Evolutionary conservation across 495 filamentous ascomycete species (phyloP), one percentile per base, ranked within the genome.

Genomic region (Cercophora samala): DNA sequence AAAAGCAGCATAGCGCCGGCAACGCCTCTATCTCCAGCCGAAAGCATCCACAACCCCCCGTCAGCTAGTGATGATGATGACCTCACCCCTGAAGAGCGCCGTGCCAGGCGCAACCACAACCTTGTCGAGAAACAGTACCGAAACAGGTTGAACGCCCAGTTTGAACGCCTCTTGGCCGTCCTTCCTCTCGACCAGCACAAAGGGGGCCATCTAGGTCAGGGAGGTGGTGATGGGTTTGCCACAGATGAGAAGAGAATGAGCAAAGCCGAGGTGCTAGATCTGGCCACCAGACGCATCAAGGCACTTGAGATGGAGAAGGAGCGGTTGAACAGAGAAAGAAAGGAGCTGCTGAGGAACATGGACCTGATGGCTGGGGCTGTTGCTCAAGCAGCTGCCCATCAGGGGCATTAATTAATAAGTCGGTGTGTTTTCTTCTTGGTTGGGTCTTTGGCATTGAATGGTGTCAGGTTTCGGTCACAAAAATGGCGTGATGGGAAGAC

Each of bases 101-200:
- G 71, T 17, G 69, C 72, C 46, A 63, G 73, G 18, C 66, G 67
- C 18, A 74, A 69, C 53, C 73, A 75, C 65, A 75, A 75, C 72
- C 37, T 70, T 4, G 73, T 75, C 25, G 73, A 75, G 56, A 74
- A 75, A 63, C 73, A 75, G 62, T 75, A 75, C 60, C 72, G 73
- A 17, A 74, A 72, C 54, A 66, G 73, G 5, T 65, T 75, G 58
- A 73, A 75, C 61, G 68, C 64, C 5, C 72, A 74, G 59, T 75
- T 75, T 32, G 73, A 72, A 54, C 66, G 70, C 1, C 66, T 75
- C 1, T 66, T 75, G 3, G 68, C 68, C 17, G 68, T 70, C 18
- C 68, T 75, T n/a, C 73, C 72, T 6, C 29, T 66, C 17, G 70
- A 64, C 8, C 64, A 63, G 19, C 46, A 52, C 53, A 21, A 62